These are phyloP conservation scores for Solanum bulbocastanum DNA, from an alignment of 257 asterid species.

Conservation along the genomic window DNA sequence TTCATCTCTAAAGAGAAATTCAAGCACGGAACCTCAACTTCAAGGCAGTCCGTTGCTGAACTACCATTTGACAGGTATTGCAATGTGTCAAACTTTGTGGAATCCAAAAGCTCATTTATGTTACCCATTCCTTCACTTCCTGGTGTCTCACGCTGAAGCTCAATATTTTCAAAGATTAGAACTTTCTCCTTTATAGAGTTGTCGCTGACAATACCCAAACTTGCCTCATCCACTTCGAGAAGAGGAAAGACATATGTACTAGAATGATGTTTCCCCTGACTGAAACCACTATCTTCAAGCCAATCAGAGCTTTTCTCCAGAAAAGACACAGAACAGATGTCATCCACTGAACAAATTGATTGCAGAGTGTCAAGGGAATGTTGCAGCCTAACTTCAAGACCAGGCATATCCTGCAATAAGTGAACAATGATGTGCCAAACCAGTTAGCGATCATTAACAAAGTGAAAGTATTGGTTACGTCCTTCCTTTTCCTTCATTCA, in stretches of 20 bases:
- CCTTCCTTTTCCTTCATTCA: not conserved
- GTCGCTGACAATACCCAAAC: slow-evolving; percentile 29
- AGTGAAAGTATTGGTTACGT: not conserved
- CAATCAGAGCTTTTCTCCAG: slow-evolving; percentile 32
- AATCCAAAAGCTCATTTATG: slow-evolving; percentile 40
- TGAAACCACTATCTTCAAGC: slow-evolving; percentile 40
- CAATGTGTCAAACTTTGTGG: slow-evolving; percentile 41
- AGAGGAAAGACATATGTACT: slow-evolving; percentile 35
- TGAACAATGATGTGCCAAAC: not conserved
- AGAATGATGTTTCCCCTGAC: slow-evolving; percentile 24
- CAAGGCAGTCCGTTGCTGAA: slow-evolving; percentile 19
- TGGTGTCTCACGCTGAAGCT: slow-evolving; percentile 28
- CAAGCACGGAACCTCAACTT: slow-evolving; percentile 19
- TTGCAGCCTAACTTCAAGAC: slow-evolving; percentile 30
- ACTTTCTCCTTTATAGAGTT: slow-evolving; percentile 25
- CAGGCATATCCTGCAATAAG: slow-evolving; percentile 48
- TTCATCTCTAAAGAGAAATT: slow-evolving; percentile 23
- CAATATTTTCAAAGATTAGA: slow-evolving; percentile 35
- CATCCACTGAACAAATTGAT: slow-evolving; percentile 52
- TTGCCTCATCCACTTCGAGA: slow-evolving; percentile 54
- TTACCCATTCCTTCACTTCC: slow-evolving; percentile 29
- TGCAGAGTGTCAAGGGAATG: slow-evolving; percentile 40
- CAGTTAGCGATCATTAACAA: not conserved
- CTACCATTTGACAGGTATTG: slow-evolving; percentile 31
- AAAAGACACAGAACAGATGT: slow-evolving; percentile 26